Percentiles rank a stretch among this genome's conserved stretches.
Evolutionary conservation across 345 rosid genomes (phyloP).

Genomic region (Eucalyptus tenuipes): DNA sequence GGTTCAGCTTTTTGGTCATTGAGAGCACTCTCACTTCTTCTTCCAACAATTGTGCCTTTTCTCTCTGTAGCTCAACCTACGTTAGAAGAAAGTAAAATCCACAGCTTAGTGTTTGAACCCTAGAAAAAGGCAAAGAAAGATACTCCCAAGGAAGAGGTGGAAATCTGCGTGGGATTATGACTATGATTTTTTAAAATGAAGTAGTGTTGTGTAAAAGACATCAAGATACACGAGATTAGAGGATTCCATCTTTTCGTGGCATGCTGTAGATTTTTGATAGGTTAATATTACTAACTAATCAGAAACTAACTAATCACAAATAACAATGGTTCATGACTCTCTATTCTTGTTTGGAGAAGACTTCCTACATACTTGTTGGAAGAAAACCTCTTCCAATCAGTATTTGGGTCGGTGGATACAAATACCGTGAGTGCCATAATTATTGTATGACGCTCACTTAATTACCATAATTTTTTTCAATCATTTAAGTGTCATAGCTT

Average conservation of each 20-base stretch:
- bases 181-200: too few species aligned
- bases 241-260: background rate
- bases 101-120: background rate
- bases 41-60: constrained; percentile 5
- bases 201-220: background rate
- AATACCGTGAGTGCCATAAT: too few species aligned
- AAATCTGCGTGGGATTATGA: too few species aligned
- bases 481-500: background rate
- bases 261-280: background rate
- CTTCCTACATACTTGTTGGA: background rate
- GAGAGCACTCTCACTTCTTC: constrained; percentile 4
- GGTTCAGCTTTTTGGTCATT: background rate
- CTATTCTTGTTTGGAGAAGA: background rate
- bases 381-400: background rate
- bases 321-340: background rate
- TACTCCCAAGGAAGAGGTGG: background rate
- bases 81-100: background rate
- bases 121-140: background rate
- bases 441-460: too few species aligned
- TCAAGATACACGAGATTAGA: background rate
- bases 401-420: background rate
- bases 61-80: background rate
- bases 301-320: background rate
- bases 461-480: too few species aligned
- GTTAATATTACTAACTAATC: background rate